A percentile compares a stretch with the other conserved stretches of the same genome.
Evolutionary conservation across 2,329 filamentous ascomycete genomes (phyloP).

Genomic region (Aspergillus sp.): DNA sequence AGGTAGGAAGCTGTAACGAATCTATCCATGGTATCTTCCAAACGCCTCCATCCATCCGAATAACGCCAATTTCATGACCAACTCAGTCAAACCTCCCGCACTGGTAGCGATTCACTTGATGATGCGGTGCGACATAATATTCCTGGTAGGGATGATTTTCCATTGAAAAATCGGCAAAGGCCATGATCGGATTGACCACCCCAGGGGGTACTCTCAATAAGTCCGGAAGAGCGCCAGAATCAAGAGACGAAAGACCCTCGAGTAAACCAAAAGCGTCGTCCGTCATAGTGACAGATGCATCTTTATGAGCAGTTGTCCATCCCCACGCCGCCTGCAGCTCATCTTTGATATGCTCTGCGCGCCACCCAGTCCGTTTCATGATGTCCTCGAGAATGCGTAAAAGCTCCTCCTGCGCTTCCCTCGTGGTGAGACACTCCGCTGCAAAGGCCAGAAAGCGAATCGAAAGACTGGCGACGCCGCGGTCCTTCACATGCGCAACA

Average conservation of each 20-base stretch:
- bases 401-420: constrained; percentile 76
- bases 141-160: constrained; percentile 80
- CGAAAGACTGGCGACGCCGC: constrained; percentile 75
- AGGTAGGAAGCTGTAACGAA: too few species aligned
- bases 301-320: constrained; percentile 53
- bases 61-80: background rate
- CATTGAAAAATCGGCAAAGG: constrained; percentile 70
- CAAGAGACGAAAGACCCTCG: constrained; percentile 10
- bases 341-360: constrained; percentile 67
- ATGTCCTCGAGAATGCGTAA: constrained; percentile 74
- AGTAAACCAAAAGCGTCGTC: constrained; percentile 14
- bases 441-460: constrained; percentile 77
- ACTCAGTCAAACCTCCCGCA: constrained; percentile 19
- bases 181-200: constrained; percentile 69
- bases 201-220: constrained; percentile 39
- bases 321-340: constrained; percentile 77
- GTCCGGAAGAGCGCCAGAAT: constrained; percentile 3
- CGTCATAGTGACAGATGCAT: constrained; percentile 19
- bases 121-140: constrained; percentile 68
- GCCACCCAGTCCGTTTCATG: constrained; percentile 74
- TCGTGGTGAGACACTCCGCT: constrained; percentile 67
- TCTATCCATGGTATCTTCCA: constrained; percentile 3
- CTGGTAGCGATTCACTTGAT: constrained; percentile 28
- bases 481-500: constrained; percentile 77
- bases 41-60: background rate